phyloP scores from a whole-genome alignment of 2,329 filamentous ascomycete genomes.

The Pochonia chlamydosporia region DNA sequence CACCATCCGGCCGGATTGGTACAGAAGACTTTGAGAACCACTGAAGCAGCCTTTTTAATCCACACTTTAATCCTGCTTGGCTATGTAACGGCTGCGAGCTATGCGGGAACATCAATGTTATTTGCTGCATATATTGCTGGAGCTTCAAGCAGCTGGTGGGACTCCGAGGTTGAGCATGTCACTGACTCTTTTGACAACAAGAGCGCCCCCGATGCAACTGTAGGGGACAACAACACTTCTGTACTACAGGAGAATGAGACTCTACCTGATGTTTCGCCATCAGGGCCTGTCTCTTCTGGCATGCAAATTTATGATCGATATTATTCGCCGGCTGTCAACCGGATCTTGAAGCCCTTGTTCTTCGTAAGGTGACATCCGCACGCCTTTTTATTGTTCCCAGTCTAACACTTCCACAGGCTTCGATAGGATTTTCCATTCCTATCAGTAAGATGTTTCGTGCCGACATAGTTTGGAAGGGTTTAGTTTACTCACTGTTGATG shows the following conservation, averaged over 20 bases:
- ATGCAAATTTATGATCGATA: constrained; percentile 31
- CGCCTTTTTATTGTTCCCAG: background rate
- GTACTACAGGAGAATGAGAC: background rate
- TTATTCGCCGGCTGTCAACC: constrained; percentile 32
- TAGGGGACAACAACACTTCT: background rate
- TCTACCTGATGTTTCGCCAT: background rate
- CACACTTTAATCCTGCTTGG: constrained; percentile 46
- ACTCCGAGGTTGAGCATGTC: constrained; percentile 23
- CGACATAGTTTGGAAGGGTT: constrained; percentile 61
- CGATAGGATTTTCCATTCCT: constrained; percentile 73
- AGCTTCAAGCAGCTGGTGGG: constrained; percentile 55
- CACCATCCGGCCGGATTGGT: constrained; percentile 15
- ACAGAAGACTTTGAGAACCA: constrained; percentile 18
- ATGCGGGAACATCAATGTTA: constrained; percentile 57
- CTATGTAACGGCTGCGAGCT: constrained; percentile 44
- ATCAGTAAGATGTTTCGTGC: constrained; percentile 63
- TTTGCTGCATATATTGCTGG: constrained; percentile 61
- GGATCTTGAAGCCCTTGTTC: constrained; percentile 64
- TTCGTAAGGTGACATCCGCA: constrained; percentile 42
- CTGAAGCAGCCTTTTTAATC: constrained; percentile 33
- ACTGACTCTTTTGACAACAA: background rate
- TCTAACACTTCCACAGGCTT: constrained; percentile 19
- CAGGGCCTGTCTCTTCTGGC: too few relatives aligned
- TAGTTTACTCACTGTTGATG: constrained; percentile 71
- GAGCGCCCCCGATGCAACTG: background rate